These are phyloP conservation scores for Sporothrix phasma DNA, from an alignment of 2,329 filamentous ascomycete genomes.

Conservation along the genomic window DNA sequence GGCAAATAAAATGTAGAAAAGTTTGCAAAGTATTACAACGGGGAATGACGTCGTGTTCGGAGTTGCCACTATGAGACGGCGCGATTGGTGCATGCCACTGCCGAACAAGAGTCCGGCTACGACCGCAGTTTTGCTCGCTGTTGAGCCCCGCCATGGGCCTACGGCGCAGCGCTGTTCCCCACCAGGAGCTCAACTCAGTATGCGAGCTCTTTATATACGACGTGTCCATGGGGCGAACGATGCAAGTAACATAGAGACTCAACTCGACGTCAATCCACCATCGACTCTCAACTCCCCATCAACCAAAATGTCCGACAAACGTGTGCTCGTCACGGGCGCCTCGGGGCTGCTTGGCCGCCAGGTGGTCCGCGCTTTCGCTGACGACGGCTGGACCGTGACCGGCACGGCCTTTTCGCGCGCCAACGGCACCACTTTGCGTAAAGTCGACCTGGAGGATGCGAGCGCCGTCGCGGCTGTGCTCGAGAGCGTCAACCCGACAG, in stretches of 20 bases:
- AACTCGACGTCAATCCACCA: neutral
- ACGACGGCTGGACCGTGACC: slow-evolving; percentile 57
- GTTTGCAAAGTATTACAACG: neutral
- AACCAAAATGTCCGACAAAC: slow-evolving; percentile 19
- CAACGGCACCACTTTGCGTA: slow-evolving; percentile 56
- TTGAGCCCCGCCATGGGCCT: neutral
- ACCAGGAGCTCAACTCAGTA: neutral
- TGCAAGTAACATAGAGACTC: neutral
- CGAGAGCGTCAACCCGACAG: slow-evolving; percentile 55
- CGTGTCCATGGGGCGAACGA: no score
- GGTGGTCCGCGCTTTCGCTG: slow-evolving; percentile 60
- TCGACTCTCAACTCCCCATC: neutral
- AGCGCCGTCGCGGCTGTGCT: slow-evolving; percentile 40
- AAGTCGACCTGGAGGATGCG: slow-evolving; percentile 41
- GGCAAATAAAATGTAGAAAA: neutral
- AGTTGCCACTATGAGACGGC: neutral
- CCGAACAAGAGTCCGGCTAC: neutral
- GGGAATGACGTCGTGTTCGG: neutral
- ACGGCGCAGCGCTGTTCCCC: neutral
- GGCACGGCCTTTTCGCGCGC: slow-evolving; percentile 68
- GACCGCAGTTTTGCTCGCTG: neutral
- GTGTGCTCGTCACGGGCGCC: slow-evolving; percentile 68
- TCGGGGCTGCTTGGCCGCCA: slow-evolving; percentile 76
- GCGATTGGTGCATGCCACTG: neutral
- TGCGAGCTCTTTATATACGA: neutral